Conservation (phyloP, 495 filamentous ascomycete genomes). For the Hyaloscypha finlandica region DNA sequence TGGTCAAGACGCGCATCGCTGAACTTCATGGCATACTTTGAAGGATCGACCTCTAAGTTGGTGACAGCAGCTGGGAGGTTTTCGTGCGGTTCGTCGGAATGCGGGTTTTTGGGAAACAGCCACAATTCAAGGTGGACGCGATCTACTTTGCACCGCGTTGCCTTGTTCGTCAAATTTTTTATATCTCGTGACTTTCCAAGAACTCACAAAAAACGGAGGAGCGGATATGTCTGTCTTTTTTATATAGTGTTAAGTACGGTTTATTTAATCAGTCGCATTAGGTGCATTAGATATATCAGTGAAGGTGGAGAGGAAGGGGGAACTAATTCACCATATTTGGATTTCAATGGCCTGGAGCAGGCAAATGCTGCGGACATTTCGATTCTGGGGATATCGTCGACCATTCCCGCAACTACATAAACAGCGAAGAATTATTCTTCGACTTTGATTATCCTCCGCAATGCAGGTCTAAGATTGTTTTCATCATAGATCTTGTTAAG, state of each 20-base stretch:
- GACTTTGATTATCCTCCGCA: conserved; percentile 32
- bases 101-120: not conserved
- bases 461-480: conserved; percentile 27
- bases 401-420: no score
- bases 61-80: not conserved
- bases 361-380: no score
- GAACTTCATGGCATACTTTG: not conserved
- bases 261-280: no score
- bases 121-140: not conserved
- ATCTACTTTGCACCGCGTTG: not conserved
- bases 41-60: not conserved
- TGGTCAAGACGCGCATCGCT: conserved; percentile 5
- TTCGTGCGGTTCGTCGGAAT: not conserved
- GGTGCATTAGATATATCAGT: no score
- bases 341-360: no score
- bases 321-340: no score
- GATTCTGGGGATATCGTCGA: no score
- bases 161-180: not conserved
- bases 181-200: not conserved
- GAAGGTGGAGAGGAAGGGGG: no score
- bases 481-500: conserved; percentile 30
- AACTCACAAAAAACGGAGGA: not conserved
- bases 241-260: no score
- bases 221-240: no score
- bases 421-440: conserved; percentile 6